Evolutionary conservation across 1,284 basidiomycete species (phyloP).

Genomic region (Schizophyllum amplum): DNA sequence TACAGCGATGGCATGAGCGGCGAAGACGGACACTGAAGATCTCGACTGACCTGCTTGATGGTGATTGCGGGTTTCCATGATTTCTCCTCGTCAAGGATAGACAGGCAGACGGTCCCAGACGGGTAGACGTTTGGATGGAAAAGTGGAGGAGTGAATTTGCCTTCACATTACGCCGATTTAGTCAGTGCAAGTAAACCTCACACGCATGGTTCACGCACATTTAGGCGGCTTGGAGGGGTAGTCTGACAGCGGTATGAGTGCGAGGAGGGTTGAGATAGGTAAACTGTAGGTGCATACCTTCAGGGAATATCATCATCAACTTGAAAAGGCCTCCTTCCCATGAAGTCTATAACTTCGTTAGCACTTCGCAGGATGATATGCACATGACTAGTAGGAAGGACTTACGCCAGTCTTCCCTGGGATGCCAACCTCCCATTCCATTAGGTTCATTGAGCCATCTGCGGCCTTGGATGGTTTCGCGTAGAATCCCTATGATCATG

Average conservation of each 20-base stretch:
- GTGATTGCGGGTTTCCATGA: slow-evolving; percentile 99
- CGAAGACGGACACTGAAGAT: neutral
- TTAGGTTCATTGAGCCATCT: slow-evolving; percentile 92
- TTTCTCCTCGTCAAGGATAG: slow-evolving; percentile 98
- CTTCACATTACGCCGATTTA: too few species aligned
- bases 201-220: slow-evolving; percentile 42
- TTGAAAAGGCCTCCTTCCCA: slow-evolving; percentile 98
- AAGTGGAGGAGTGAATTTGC: slow-evolving; percentile 89
- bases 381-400: slow-evolving; percentile 15
- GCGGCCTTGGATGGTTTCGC: slow-evolving; percentile 84
- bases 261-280: slow-evolving; percentile 6
- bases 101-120: slow-evolving; percentile 96
- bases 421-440: slow-evolving; percentile 98
- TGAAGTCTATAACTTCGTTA: slow-evolving; percentile 58
- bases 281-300: slow-evolving; percentile 49
- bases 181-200: too few species aligned
- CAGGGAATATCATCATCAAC: slow-evolving; percentile 89
- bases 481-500: slow-evolving; percentile 98
- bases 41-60: slow-evolving; percentile 81
- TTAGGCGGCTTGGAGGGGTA: slow-evolving; percentile 96
- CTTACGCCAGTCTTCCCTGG: slow-evolving; percentile 79
- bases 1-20: slow-evolving; percentile 23
- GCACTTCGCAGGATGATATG: slow-evolving; percentile 9
- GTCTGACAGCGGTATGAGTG: slow-evolving; percentile 38
- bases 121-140: slow-evolving; percentile 99